Evolutionary conservation across 2,329 filamentous ascomycete genomes (phyloP), one percentile per base, ranked within the genome.

Genomic region (Knoxdaviesia proteae): DNA sequence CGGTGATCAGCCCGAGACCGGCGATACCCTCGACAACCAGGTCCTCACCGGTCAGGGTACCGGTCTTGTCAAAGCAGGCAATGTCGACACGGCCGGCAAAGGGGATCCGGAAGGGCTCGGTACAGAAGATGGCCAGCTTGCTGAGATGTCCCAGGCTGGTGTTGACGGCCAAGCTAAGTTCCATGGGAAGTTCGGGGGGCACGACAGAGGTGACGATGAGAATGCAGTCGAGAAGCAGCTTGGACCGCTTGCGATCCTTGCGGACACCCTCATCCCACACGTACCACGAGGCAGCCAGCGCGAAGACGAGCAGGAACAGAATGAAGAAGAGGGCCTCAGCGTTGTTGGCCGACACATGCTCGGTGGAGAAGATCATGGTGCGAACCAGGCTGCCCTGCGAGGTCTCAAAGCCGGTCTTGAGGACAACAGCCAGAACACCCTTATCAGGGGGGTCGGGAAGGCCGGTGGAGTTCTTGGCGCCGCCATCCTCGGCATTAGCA

Each of bases 301-400:
- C 92, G 62, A 98, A 98, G 52, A 96, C 74, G 43, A 94, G 73
- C 32, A 98, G 71, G 69, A 98, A 98, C 46, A 98, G 70, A 50
- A 98, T 98, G 65, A 98, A 98, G 47, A 93, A 70, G n/a, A 98
- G 65, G 2, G 90, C 90, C 61, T 98, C 90, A 38, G 79, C 78
- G 55, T 98, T 96, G 64, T 94, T 94, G 52, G 90, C 90, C n/a
- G 88, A 96, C 30, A 98, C 88, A 50, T 88, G 84, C 61, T 98
- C 90, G 2, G 90, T 98, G 1, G 92, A 94, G 65, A 94, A 98
- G 54, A 98, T 98, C 90, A 98, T 98, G 51, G 90, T 98, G 48
- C 90, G 82, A 47, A 98, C 90, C 46, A 98, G 73, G 60, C 86
- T 94, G 48, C 90, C 90, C 62, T 98, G 92, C 44, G 88, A 96